Evolutionary conservation across 1,284 basidiomycete species (phyloP).

Genomic region (Termitomyces sp.): DNA sequence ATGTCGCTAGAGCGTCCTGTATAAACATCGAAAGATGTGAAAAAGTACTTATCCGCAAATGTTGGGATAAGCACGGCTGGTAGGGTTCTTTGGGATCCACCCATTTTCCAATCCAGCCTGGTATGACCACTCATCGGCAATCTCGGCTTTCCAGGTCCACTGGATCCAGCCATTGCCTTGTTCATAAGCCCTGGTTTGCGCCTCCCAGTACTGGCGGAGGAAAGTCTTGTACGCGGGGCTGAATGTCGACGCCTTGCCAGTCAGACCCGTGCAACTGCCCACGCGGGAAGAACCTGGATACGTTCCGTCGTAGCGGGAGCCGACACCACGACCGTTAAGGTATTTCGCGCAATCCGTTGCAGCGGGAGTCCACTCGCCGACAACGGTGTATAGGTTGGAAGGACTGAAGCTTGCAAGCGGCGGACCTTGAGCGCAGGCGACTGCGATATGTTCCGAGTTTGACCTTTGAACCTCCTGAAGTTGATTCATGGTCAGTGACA

Average conservation of each 20-base stretch:
- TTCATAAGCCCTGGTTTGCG: slow-evolving; percentile 49
- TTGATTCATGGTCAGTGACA: too few species aligned
- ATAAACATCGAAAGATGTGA: background rate
- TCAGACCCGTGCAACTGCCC: slow-evolving; percentile 70
- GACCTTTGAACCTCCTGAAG: slow-evolving; percentile 2
- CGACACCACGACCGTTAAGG: slow-evolving; percentile 65
- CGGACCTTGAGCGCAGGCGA: background rate
- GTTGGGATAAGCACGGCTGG: slow-evolving; percentile 32
- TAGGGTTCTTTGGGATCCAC: slow-evolving; percentile 70
- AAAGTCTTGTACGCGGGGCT: slow-evolving; percentile 78
- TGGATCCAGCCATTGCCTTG: slow-evolving; percentile 62
- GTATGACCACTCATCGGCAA: slow-evolving; percentile 74
- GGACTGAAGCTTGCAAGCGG: background rate
- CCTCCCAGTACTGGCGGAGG: slow-evolving; percentile 51
- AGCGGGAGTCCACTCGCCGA: slow-evolving; percentile 85
- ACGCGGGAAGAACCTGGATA: slow-evolving; percentile 59
- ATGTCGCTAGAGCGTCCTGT: background rate
- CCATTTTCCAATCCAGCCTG: slow-evolving; percentile 72
- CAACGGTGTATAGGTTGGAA: slow-evolving; percentile 36
- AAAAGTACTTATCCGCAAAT: slow-evolving; percentile 33
- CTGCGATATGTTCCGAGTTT: background rate
- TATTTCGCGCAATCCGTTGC: slow-evolving; percentile 83
- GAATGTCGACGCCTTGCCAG: slow-evolving; percentile 70
- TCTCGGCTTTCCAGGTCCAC: slow-evolving; percentile 71
- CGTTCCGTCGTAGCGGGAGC: slow-evolving; percentile 79